Evolutionary conservation across 768 basidiomycete genomes (phyloP).

Genomic region (Mycena maculata): DNA sequence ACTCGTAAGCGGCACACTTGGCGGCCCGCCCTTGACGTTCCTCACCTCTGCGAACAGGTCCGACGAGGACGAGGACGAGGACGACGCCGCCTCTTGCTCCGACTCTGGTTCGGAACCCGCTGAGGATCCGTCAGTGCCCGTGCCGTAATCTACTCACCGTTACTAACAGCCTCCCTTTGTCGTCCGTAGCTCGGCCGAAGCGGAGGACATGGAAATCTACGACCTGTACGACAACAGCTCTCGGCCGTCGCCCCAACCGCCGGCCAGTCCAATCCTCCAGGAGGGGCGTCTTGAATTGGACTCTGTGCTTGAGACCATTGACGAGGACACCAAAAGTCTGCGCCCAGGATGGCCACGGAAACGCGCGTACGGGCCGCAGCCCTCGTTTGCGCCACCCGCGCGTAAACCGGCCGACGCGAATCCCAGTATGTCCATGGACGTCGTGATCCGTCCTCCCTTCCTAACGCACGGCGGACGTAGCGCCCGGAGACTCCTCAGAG

Average conservation of each 20-base stretch:
- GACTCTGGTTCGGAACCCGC: constrained; percentile 31
- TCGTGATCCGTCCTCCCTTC: not conserved
- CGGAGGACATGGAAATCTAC: constrained; percentile 44
- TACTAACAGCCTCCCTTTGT: constrained; percentile 4
- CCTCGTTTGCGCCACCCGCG: not conserved
- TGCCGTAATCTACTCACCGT: constrained; percentile 6
- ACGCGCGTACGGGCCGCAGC: not conserved
- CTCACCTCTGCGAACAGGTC: constrained; percentile 16
- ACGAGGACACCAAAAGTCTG: constrained; percentile 12
- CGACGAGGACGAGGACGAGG: too few species aligned
- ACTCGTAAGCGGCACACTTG: constrained; percentile 12
- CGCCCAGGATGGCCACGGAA: constrained; percentile 8
- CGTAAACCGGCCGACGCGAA: not conserved
- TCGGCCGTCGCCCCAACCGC: constrained; percentile 37
- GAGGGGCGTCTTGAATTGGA: constrained; percentile 20
- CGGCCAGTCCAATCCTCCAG: constrained; percentile 19
- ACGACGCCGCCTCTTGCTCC: constrained; percentile 26
- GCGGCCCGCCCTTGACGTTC: not conserved
- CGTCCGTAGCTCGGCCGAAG: constrained; percentile 35
- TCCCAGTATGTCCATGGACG: not conserved
- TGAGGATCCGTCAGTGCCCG: constrained; percentile 23
- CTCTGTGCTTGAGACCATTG: constrained; percentile 8
- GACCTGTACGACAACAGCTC: constrained; percentile 42
- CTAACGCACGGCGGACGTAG: not conserved
- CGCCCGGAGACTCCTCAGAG: constrained; percentile 26